Evolutionary conservation across 805 yeast genomes (phyloP).

Genomic region (Wickerhamomyces mucosus): DNA sequence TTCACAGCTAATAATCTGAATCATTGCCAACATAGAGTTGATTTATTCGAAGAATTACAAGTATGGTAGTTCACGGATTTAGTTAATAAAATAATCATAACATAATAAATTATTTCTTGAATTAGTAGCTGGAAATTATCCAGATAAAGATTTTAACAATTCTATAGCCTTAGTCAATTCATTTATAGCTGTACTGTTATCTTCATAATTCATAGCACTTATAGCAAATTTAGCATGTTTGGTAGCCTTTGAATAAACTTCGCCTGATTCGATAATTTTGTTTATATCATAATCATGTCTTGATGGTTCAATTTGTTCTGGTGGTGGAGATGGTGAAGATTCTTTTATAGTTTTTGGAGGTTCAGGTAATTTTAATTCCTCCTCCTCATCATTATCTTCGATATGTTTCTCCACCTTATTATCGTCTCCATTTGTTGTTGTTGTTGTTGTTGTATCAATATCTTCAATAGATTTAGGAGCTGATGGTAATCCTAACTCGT

Average conservation of each 20-base stretch:
- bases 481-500: conserved; percentile 10
- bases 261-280: conserved; percentile 45
- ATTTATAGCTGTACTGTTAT: conserved; percentile 53
- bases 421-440: too few relatives aligned
- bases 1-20: conserved; percentile 34
- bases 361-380: conserved; percentile 5
- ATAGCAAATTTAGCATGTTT: conserved; percentile 68
- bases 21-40: conserved; percentile 40
- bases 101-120: too few relatives aligned
- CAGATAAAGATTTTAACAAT: conserved; percentile 21
- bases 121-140: too few relatives aligned
- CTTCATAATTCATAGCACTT: conserved; percentile 74
- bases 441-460: neutral
- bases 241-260: conserved; percentile 49
- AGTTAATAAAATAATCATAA: too few relatives aligned
- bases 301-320: neutral
- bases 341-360: neutral
- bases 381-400: conserved; percentile 1
- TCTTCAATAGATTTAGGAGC: conserved; percentile 4
- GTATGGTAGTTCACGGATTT: conserved; percentile 59
- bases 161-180: conserved; percentile 49
- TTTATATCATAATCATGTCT: conserved; percentile 24
- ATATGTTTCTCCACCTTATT: neutral
- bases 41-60: conserved; percentile 69
- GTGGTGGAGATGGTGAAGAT: neutral